phyloP scores from a whole-genome alignment of 768 basidiomycete genomes.

The Coprinopsis marcescibilis region DNA sequence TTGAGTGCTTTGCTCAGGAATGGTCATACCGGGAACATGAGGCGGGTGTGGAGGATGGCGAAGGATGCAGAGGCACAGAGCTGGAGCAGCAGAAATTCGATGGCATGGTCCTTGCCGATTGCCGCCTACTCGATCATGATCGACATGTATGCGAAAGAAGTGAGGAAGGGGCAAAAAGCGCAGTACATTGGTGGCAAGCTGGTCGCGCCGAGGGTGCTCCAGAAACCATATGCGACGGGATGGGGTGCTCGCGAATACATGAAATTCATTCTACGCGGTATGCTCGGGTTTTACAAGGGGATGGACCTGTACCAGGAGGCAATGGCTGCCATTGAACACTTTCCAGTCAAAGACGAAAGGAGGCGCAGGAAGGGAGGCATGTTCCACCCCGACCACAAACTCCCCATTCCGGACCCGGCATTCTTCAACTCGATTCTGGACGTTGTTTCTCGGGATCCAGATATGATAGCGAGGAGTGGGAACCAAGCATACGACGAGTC shows the following conservation, averaged over 20 bases:
- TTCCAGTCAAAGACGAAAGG: too few relatives aligned
- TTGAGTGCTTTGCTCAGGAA: constrained; percentile 57
- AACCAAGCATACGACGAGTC: not conserved
- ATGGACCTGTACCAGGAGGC: constrained; percentile 19
- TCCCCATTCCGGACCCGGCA: constrained; percentile 50
- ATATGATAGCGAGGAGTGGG: constrained; percentile 6
- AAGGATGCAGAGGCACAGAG: constrained; percentile 54
- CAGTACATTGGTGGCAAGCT: too few relatives aligned
- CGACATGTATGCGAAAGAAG: constrained; percentile 47
- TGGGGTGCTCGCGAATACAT: too few relatives aligned
- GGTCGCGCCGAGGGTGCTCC: too few relatives aligned
- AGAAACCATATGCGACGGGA: too few relatives aligned
- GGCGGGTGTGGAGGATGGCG: constrained; percentile 61
- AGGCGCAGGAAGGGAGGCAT: too few relatives aligned
- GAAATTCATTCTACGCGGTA: too few relatives aligned
- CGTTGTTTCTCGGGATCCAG: constrained; percentile 27
- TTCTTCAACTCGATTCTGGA: constrained; percentile 62
- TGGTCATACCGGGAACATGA: constrained; percentile 47
- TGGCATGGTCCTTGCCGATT: constrained; percentile 61
- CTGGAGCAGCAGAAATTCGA: constrained; percentile 23
- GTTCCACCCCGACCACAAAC: constrained; percentile 17
- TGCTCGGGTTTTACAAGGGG: too few relatives aligned
- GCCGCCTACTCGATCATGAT: constrained; percentile 73
- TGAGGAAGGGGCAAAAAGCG: too few relatives aligned
- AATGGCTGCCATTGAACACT: constrained; percentile 6